These are phyloP conservation scores for Hordeum vulgare DNA, from an alignment of 176 grass and related monocot species.

Conservation along the genomic window MorexV3_pseudomolecules_assembly NC_058523.1:468630815-468631314, in stretches of 20 bases:
- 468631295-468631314: background rate
- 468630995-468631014: conserved; percentile 23
- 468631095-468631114: conserved; percentile 91
- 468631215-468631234: conserved; percentile 4
- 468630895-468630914: conserved; percentile 80
- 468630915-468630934: conserved; percentile 67
- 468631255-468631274: background rate
- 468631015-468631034: conserved; percentile 9
- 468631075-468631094: conserved; percentile 83
- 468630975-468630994: conserved; percentile 95
- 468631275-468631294: conserved; percentile 3
- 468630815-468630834: background rate
- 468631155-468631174: conserved; percentile 84
- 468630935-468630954: conserved; percentile 94
- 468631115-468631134: conserved; percentile 88
- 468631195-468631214: conserved; percentile 2
- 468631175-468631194: conserved; percentile 22
- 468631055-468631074: conserved; percentile 45
- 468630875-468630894: conserved; percentile 96
- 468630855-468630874: conserved; percentile 15
- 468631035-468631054: conserved; percentile 6
- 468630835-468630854: background rate
- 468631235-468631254: background rate
- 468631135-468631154: conserved; percentile 86
- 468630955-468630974: conserved; percentile 94